Conservation (phyloP, 1,139 yeast genomes). For the Taphrina confusa region DNA sequence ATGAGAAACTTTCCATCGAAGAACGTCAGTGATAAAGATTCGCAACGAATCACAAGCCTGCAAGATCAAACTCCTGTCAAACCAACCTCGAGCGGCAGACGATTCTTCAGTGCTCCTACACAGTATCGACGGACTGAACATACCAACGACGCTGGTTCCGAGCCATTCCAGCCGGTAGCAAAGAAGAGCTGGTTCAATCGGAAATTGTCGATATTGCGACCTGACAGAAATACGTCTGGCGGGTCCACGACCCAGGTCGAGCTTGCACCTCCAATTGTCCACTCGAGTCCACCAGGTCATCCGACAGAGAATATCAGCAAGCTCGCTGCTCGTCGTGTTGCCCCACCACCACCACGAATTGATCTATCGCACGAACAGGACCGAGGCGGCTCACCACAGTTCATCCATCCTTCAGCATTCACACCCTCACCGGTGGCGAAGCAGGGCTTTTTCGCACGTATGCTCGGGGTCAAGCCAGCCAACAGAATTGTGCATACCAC, state of each 20-base stretch:
- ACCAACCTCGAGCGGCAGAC: constrained; percentile 3
- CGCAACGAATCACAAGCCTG: constrained; percentile 17
- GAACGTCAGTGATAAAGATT: not conserved
- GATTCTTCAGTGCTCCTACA: constrained; percentile 31
- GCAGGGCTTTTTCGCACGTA: constrained; percentile 35
- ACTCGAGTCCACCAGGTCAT: constrained; percentile 33
- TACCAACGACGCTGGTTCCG: not conserved
- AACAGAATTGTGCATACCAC: constrained; percentile 33
- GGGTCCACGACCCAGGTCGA: constrained; percentile 1
- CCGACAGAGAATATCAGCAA: not conserved
- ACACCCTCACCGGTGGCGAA: constrained; percentile 19
- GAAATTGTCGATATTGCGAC: constrained; percentile 6
- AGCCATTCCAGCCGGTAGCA: not conserved
- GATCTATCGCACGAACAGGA: not conserved
- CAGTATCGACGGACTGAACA: constrained; percentile 9
- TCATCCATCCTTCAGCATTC: constrained; percentile 12
- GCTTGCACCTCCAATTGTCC: not conserved
- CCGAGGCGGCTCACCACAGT: constrained; percentile 1
- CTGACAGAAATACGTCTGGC: constrained; percentile 19
- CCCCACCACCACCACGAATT: constrained; percentile 27
- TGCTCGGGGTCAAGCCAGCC: constrained; percentile 37
- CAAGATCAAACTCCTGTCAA: constrained; percentile 7
- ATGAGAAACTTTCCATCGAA: constrained; percentile 16
- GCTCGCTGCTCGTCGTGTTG: constrained; percentile 26
- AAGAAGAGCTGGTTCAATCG: constrained; percentile 24